Evolutionary conservation across 2,329 filamentous ascomycete genomes (phyloP).

Genomic region (Arthrobotrys conoides): DNA sequence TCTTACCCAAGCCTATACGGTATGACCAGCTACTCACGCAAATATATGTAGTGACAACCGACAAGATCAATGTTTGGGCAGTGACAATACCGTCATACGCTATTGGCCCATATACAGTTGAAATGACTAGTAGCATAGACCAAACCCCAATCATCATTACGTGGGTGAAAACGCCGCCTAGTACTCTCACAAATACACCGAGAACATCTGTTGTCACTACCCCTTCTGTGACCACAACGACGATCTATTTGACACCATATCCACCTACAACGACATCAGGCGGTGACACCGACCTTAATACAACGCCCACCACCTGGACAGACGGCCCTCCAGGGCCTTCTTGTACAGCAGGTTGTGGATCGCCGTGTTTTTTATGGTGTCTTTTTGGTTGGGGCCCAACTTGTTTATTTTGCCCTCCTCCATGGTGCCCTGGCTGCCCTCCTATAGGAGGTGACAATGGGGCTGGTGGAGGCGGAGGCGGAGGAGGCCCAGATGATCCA

Average conservation of each 20-base stretch:
- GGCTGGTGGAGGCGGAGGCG: conserved; percentile 2
- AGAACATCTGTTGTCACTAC: conserved; percentile 8
- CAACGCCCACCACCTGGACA: background rate
- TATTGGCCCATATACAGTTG: background rate
- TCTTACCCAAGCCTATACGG: background rate
- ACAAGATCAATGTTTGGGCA: conserved; percentile 17
- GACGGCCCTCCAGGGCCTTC: conserved; percentile 2
- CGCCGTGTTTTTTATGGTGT: conserved; percentile 1
- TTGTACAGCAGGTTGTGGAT: conserved; percentile 14
- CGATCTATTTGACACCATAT: conserved; percentile 14
- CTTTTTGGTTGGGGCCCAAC: conserved; percentile 7
- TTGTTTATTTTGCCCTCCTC: conserved; percentile 5
- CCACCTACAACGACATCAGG: conserved; percentile 9
- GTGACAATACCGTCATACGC: conserved; percentile 11
- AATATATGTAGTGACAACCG: conserved; percentile 1
- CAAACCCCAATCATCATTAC: conserved; percentile 1
- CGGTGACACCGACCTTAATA: conserved; percentile 3
- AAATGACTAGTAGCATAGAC: conserved; percentile 15
- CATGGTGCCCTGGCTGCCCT: conserved; percentile 6
- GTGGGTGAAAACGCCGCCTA: conserved; percentile 2
- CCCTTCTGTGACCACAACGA: conserved; percentile 13
- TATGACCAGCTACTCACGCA: background rate
- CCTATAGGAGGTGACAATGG: conserved; percentile 1
- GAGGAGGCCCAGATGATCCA: background rate
- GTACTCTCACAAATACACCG: conserved; percentile 8